Conservation (phyloP, 352 stramenopile species). For the Phytophthora syringae region DNA sequence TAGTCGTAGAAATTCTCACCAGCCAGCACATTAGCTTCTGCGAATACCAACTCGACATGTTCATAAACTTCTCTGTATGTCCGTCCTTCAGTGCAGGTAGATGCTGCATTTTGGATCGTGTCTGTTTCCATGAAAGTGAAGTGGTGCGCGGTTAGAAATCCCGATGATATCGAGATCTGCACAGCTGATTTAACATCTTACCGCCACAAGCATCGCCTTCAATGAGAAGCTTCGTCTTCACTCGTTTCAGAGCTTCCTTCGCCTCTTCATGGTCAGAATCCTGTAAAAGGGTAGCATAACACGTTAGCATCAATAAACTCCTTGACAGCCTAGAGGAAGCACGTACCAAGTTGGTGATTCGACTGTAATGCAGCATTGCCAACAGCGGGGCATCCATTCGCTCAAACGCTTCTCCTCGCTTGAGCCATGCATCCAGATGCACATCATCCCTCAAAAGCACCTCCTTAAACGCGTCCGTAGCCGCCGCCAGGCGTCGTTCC, state of each 20-base stretch:
- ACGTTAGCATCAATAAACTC: conserved; percentile 2
- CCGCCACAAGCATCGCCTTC: conserved; percentile 31
- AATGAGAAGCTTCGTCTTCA: conserved; percentile 37
- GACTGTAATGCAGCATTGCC: conserved; percentile 75
- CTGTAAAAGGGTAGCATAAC: conserved; percentile 15
- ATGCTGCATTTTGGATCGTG: conserved; percentile 19
- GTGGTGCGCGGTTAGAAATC: neutral
- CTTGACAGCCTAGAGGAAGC: neutral
- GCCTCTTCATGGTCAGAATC: conserved; percentile 36
- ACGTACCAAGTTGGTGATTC: conserved; percentile 52
- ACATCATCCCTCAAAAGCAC: conserved; percentile 61
- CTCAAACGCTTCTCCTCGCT: conserved; percentile 64
- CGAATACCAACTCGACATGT: conserved; percentile 43
- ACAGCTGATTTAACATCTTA: neutral
- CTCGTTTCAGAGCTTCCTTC: conserved; percentile 39
- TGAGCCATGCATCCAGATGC: conserved; percentile 56
- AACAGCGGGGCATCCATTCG: conserved; percentile 59
- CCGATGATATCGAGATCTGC: neutral
- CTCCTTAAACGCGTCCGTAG: conserved; percentile 73
- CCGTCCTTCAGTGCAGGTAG: conserved; percentile 12
- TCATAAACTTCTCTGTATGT: conserved; percentile 31
- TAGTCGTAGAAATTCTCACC: conserved; percentile 72
- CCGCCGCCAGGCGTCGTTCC: conserved; percentile 34
- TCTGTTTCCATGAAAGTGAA: conserved; percentile 23
- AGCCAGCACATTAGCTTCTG: conserved; percentile 68